Base-by-base conservation (phyloP, 352 stramenopile genomes). In the Phytophthora pini region DNA sequence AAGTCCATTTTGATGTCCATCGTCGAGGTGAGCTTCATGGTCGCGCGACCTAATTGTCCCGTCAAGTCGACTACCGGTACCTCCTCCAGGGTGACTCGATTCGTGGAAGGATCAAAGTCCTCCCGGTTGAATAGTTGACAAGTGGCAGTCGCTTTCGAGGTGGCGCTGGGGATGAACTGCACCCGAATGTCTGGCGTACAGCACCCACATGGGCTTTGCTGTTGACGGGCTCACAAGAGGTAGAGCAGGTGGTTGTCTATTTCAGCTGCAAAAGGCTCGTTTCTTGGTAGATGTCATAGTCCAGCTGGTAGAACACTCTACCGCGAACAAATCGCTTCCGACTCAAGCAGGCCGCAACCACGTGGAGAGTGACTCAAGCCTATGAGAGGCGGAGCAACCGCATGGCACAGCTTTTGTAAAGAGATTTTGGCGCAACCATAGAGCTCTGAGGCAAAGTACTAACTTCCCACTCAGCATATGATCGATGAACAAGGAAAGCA, bases 1-100 rank as follows among this genome's bases (percentile, higher is more conserved):
- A 68, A 71, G 12, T 70, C 62, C 45, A 63, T 39, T 24, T 56
- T 70, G 22, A 56, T 6, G 2, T 74, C 61, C 41, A 68, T 56
- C 11, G 61, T 46, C 1, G 61, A 65, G 5, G 39, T 67, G 2
- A 67, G 32, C 11, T 67, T 58, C 36, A 65, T 59, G 8, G 52
- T 66, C 2, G 31, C 54, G n/a, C 61, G 61, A 55, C 54, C 24
- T 2, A 74, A 8, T 43, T 56, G 40, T 61, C 54, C 66, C 36
- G 47, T 43, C 36, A 70, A 58, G 40, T 66, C 52, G 51, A 68
- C 40, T 11, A 73, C 38, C 32, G 41, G 50, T 40, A 73, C 53
- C 11, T 70, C 60, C 26, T 74, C 54, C 57, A 67, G 40, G 26
- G 7, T 65, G 29, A 22, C 31, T 27, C 12, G 10, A 41, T n/a